A percentile compares a stretch with the other conserved stretches of the same genome.
Evolutionary conservation across 139 green algal genomes (phyloP).

Genomic region (Closterium sp.): DNA sequence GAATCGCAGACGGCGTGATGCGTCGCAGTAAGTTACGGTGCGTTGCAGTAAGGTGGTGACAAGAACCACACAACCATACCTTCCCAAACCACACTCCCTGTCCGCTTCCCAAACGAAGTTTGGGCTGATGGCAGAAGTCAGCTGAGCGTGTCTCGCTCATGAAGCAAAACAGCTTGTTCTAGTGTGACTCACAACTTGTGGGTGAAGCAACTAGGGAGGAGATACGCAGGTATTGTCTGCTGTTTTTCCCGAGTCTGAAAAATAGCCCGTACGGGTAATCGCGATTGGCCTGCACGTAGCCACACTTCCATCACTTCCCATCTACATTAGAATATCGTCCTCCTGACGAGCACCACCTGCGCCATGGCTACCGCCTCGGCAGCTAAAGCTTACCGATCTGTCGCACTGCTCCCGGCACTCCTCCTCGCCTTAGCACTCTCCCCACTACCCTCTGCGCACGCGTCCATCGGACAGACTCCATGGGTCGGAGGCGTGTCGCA

Average conservation of each 20-base stretch:
- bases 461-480: background rate
- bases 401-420: background rate
- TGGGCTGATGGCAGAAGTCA: no score
- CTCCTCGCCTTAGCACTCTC: background rate
- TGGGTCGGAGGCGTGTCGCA: background rate
- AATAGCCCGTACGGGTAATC: background rate
- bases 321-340: background rate
- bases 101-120: background rate
- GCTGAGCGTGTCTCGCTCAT: no score
- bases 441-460: background rate
- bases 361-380: background rate
- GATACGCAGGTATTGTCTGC: background rate
- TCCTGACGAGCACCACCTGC: background rate
- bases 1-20: background rate
- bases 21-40: no score
- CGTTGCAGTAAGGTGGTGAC: background rate
- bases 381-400: background rate
- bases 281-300: no score
- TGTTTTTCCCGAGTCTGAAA: background rate
- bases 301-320: background rate
- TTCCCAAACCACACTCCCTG: no score
- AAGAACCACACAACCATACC: background rate
- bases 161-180: background rate
- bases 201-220: background rate
- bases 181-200: background rate